Percentiles rank a stretch among this genome's conserved stretches.
These are phyloP conservation scores for Cryptosporidium ubiquitum DNA, from an alignment of 169 alveolate genomes.

Conservation along the genomic window DNA sequence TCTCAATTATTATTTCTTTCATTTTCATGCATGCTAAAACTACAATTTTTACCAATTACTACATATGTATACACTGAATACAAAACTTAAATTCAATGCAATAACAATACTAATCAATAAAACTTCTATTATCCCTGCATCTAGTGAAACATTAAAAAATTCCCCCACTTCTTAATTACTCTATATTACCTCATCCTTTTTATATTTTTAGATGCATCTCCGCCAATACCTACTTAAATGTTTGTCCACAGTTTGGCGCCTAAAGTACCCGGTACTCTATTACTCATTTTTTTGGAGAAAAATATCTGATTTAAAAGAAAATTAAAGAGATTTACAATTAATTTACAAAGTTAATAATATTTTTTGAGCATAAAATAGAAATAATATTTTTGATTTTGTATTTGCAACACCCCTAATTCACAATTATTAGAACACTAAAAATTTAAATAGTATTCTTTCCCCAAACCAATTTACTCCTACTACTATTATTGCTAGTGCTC, in stretches of 20 bases:
- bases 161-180: not conserved
- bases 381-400: no score
- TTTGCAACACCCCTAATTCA: not conserved
- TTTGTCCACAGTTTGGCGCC: not conserved
- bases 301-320: not conserved
- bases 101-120: not conserved
- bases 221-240: not conserved
- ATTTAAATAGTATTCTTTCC: no score
- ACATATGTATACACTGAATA: no score
- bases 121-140: not conserved
- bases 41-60: no score
- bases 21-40: no score
- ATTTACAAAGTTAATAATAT: not conserved
- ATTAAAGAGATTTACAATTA: not conserved
- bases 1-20: not conserved
- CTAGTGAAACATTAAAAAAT: no score
- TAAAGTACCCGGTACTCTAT: not conserved
- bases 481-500: no score
- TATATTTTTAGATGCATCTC: constrained; percentile 20
- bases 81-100: no score
- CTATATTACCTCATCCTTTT: not conserved
- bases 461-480: not conserved
- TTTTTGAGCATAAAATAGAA: no score
- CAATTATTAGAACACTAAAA: not conserved
- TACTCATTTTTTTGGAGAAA: no score